Evolutionary conservation across 2,329 filamentous ascomycete genomes (phyloP).

Genomic region (Penicillium sp.): DNA sequence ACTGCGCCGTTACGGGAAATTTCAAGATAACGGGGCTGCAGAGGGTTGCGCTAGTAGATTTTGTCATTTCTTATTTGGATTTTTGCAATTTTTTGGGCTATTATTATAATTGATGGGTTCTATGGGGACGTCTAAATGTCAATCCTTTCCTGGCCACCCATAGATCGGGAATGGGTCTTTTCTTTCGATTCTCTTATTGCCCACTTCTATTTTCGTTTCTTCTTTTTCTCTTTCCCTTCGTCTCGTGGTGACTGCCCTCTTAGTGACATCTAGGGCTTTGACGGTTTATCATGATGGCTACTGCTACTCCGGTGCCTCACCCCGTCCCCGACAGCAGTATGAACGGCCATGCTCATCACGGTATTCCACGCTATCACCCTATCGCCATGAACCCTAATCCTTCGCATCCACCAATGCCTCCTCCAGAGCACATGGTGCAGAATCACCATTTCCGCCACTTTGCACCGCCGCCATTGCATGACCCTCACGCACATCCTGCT

Average conservation of each 20-base stretch:
- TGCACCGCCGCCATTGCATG: conserved; percentile 29
- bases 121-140: conserved; percentile 20
- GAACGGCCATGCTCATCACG: conserved; percentile 29
- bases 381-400: conserved; percentile 40
- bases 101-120: conserved; percentile 16
- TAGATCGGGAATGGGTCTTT: conserved; percentile 23
- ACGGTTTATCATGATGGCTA: conserved; percentile 29
- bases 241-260: not conserved
- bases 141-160: conserved; percentile 24
- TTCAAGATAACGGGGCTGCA: conserved; percentile 27
- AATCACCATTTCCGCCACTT: conserved; percentile 33
- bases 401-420: conserved; percentile 28
- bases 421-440: conserved; percentile 31
- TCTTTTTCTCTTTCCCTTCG: conserved; percentile 4
- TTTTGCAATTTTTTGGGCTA: conserved; percentile 6
- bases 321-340: conserved; percentile 31
- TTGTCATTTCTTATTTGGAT: conserved; percentile 22
- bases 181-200: conserved; percentile 14
- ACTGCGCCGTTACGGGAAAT: conserved; percentile 22
- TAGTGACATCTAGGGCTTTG: not conserved
- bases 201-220: conserved; percentile 11
- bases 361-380: conserved; percentile 37
- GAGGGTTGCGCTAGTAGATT: conserved; percentile 23
- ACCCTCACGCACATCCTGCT: conserved; percentile 15
- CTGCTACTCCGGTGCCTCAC: conserved; percentile 34